Evolutionary conservation across 163 green algal species (phyloP), one percentile per base, ranked within the genome.

Genomic region (Trebouxia gelatinosa): DNA sequence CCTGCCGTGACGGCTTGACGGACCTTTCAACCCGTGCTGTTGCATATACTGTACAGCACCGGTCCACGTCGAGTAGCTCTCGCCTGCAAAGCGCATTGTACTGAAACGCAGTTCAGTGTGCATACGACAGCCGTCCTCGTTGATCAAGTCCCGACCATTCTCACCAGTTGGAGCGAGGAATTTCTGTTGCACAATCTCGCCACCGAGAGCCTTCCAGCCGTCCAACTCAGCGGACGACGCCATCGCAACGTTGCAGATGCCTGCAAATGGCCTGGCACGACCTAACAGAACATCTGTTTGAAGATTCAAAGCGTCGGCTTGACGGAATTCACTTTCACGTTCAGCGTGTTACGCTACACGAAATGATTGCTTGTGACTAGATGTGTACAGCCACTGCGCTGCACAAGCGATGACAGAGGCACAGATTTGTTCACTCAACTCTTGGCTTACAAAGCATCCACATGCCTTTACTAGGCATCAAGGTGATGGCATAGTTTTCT

Each of bases 391-490:
- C n/a, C n/a, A n/a, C n/a, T n/a, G n/a, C n/a, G n/a, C n/a, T n/a
- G n/a, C n/a, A n/a, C n/a, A n/a, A n/a, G n/a, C n/a, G n/a, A n/a
- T n/a, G n/a, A n/a, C n/a, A n/a, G n/a, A n/a, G n/a, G n/a, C n/a
- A n/a, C n/a, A n/a, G n/a, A n/a, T n/a, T n/a, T n/a, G n/a, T 40
- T 70, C 32, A 39, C 40, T 9, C 21, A 2, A 72, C 64, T 72
- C 64, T 72, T 46, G 64, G 1, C n/a, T 51, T 72, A 17, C 64
- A 72, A 54, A 40, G 35, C 64, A 72, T 72, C 64, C 64, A 72
- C 64, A 72, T 72, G 37, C 64, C 64, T 72, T 72, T 72, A 37
- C 37, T 51, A 6, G 64, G 64, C 64, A 72, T 72, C 21, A 72
- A 37, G 19, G 64, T 72, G 21, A 72, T 72, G 23, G 64, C 64